Conservation (phyloP, 768 basidiomycete genomes). For the Exsudoporus frostii region DNA sequence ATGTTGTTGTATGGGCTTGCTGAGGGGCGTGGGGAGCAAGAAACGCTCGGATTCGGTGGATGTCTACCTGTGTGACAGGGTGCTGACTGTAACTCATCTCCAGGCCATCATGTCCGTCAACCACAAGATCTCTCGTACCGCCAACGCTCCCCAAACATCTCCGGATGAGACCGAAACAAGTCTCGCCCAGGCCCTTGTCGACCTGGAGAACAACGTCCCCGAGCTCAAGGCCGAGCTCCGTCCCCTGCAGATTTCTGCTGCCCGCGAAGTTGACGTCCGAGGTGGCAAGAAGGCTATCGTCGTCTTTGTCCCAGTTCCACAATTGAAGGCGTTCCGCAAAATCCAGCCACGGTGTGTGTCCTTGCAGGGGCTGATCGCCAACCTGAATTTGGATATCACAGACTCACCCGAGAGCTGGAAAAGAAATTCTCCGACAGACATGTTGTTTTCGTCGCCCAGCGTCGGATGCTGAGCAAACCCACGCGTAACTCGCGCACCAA, state of each 20-base stretch:
- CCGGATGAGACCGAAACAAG: conserved; percentile 89
- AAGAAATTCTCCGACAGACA: conserved; percentile 99
- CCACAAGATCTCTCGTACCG: conserved; percentile 92
- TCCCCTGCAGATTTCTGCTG: conserved; percentile 94
- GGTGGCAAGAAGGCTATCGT: conserved; percentile 99
- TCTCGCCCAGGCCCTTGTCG: conserved; percentile 93
- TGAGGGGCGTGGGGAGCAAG: conserved; percentile 17
- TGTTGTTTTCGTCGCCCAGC: conserved; percentile 98
- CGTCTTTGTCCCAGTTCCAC: conserved; percentile 95
- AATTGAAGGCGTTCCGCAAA: conserved; percentile 98
- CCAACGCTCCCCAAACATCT: conserved; percentile 86
- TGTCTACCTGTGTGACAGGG: conserved; percentile 41
- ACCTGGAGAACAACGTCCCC: conserved; percentile 97
- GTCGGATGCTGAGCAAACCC: conserved; percentile 96
- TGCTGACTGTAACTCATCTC: conserved; percentile 36
- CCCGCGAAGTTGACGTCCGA: conserved; percentile 97
- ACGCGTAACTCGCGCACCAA: conserved; percentile 88
- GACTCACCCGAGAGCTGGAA: conserved; percentile 97
- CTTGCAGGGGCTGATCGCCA: background rate
- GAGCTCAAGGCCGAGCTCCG: conserved; percentile 98
- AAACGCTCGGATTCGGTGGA: conserved; percentile 50
- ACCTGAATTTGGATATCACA: conserved; percentile 32
- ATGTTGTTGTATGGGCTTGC: conserved; percentile 18
- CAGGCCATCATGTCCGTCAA: conserved; percentile 62
- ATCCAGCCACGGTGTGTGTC: conserved; percentile 80